Base-by-base conservation (phyloP, 805 yeast species). In the Clavispora vitiphila region DNA sequence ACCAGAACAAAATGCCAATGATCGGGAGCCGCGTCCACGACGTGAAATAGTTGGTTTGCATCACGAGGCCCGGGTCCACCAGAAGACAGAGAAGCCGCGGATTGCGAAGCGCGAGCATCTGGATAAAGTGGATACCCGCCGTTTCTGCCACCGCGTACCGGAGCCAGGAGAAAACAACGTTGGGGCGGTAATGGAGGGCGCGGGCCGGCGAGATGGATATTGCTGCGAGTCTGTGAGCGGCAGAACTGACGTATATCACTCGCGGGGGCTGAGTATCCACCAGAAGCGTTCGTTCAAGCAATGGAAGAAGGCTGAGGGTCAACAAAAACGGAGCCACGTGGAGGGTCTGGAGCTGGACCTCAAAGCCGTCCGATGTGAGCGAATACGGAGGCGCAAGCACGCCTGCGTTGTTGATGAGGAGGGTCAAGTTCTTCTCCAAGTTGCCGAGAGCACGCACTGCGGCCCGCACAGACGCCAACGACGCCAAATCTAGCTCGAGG, bases 41-140 rank as follows among this genome's bases (percentile, higher is more conserved):
- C 35, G 83, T 70, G 57, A 83, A 84, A 36, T 83, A 60, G 50
- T 83, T 82, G 2, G 96, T 81, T 53, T 81, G 80, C 85, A 87
- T 81, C n/a, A 86, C 86, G 49, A 86, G 74, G 0, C 96, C 96
- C 0, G 96, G 96, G 54, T 86, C 90, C 3, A 86, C 85, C 2
- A 87, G 72, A 27, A 78, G 60, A 43, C 81, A 78, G 29, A 81
- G 58, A 8, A 86, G 69, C 15, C 78, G 71, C 0, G 95, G 93
- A 56, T 85, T 73, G 44, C 80, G 72, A 27, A 77, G 65, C 0
- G 91, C 77, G 18, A 87, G 61, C 58, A 80, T 69, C 50, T 78
- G 78, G 54, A 80, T 74, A 54, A 80, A 76, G 51, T 87, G 96
- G 34, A 86, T 86, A 0, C 86, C 84, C 0, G 85, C 83, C 1